phyloP scores from a whole-genome alignment of 2,329 filamentous ascomycete species.

The Torrubiella hemipterigena region DNA sequence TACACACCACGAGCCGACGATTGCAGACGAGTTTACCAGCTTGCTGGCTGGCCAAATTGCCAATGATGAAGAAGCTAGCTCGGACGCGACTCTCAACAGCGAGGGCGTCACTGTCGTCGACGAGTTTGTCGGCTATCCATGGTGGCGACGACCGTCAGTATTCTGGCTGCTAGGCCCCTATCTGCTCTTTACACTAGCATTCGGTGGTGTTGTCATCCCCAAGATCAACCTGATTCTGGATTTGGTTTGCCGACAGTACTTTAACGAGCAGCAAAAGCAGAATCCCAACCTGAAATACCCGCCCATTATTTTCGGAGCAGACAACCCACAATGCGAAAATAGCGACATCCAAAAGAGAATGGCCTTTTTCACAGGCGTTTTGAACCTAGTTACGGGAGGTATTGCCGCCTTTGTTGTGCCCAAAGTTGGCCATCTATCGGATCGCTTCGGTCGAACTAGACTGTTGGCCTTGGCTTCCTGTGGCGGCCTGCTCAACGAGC shows the following conservation, averaged over 20 bases:
- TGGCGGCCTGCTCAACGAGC: constrained; percentile 64
- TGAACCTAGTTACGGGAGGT: constrained; percentile 62
- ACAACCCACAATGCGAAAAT: constrained; percentile 70
- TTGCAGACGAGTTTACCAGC: constrained; percentile 25
- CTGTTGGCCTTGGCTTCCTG: constrained; percentile 62
- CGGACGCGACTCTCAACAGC: constrained; percentile 30
- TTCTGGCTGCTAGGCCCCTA: constrained; percentile 77
- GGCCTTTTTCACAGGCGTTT: constrained; percentile 65
- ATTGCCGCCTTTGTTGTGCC: constrained; percentile 74
- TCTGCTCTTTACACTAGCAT: constrained; percentile 70
- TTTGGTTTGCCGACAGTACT: constrained; percentile 74
- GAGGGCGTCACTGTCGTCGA: constrained; percentile 22
- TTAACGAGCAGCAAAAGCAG: constrained; percentile 49
- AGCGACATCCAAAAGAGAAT: constrained; percentile 68
- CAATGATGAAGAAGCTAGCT: constrained; percentile 7
- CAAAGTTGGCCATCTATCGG: constrained; percentile 72
- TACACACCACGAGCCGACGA: no score
- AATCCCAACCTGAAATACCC: constrained; percentile 49
- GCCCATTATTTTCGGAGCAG: constrained; percentile 53
- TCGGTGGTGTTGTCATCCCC: constrained; percentile 76
- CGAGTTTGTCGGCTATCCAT: constrained; percentile 50
- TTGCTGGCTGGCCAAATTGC: constrained; percentile 18
- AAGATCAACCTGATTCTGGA: constrained; percentile 78
- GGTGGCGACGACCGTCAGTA: constrained; percentile 53
- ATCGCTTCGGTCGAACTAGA: constrained; percentile 69